A percentile compares a stretch with the other conserved stretches of the same genome.
phyloP scores from a whole-genome alignment of 768 basidiomycete genomes.

The Rhizopogon roseolus region DNA sequence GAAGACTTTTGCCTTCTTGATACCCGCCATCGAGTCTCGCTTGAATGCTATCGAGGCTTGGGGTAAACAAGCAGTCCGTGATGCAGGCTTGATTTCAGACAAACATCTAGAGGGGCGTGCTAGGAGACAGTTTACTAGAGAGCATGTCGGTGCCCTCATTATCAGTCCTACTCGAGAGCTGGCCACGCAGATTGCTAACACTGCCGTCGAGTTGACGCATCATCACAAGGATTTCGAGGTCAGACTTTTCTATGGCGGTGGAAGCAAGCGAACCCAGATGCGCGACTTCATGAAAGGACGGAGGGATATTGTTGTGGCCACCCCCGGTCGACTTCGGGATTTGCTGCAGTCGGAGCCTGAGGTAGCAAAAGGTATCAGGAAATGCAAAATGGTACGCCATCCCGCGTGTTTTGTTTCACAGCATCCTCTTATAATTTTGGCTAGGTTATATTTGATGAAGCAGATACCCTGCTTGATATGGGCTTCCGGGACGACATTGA shows the following conservation, averaged over 20 bases:
- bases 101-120: slow-evolving; percentile 25
- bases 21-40: slow-evolving; percentile 81
- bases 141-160: slow-evolving; percentile 66
- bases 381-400: slow-evolving; percentile 53
- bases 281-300: slow-evolving; percentile 57
- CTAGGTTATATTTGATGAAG: slow-evolving; percentile 88
- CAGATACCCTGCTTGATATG: slow-evolving; percentile 88
- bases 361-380: slow-evolving; percentile 46
- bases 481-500: slow-evolving; percentile 88
- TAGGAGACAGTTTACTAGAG: slow-evolving; percentile 33
- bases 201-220: slow-evolving; percentile 62
- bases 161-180: slow-evolving; percentile 89
- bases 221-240: slow-evolving; percentile 66
- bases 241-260: slow-evolving; percentile 74
- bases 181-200: slow-evolving; percentile 85
- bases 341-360: slow-evolving; percentile 54
- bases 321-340: slow-evolving; percentile 85
- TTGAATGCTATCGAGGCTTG: slow-evolving; percentile 49
- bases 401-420: background rate
- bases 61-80: slow-evolving; percentile 33
- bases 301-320: slow-evolving; percentile 83
- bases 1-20: slow-evolving; percentile 84
- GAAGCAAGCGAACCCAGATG: slow-evolving; percentile 60
- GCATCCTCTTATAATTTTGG: slow-evolving; percentile 3
- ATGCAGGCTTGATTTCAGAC: slow-evolving; percentile 37